Evolutionary conservation across 2,329 filamentous ascomycete genomes (phyloP), one percentile per base, ranked within the genome.

Genomic region (Diaporthe capsici): DNA sequence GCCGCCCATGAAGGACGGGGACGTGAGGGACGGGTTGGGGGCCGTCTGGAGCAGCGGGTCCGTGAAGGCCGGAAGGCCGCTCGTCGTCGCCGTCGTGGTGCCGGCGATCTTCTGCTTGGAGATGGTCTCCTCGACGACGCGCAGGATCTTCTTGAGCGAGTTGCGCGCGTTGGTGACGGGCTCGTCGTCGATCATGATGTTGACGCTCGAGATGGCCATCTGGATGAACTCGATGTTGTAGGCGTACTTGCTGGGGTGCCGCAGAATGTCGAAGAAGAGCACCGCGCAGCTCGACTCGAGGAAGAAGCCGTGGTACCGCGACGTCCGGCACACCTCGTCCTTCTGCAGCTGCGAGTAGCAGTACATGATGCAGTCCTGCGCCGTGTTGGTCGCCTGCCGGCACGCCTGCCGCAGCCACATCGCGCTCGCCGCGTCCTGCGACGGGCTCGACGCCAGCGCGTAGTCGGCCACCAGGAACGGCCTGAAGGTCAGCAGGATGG

Each of bases 391-490:
- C 1, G 81, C 81, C 37, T 80, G 77, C 67, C 81, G 73, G 60
- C 81, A 82, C 1, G 81, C 81, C 39, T 81, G 80, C 57, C 81
- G 75, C 12, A 82, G 77, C 81, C 81, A 82, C 76, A 82, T 82
- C 6, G 73, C 53, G 76, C 76, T 58, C n/a, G 63, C 51, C 25
- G 72, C n/a, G 20, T 72, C 39, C 25, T 22, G 63, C 13, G 71
- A 70, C 3, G 68, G 51, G 57, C 61, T 75, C n/a, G 77, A 74
- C 6, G 73, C 65, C 28, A 80, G 55, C 9, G 79, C 78, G 25
- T 75, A 79, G 63, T 79, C 78, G 8, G 80, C 80, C 10, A 81
- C 78, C 28, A 81, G 75, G 51, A 81, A 81, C 20, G 80, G 80
- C 6, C 80, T 55, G 53, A 79, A 81, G 1, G 74, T 79, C 37